A percentile compares a stretch with the other conserved stretches of the same genome.
Conservation (phyloP, 257 asterid species). For the Nyctanthes arbortristis region DNA sequence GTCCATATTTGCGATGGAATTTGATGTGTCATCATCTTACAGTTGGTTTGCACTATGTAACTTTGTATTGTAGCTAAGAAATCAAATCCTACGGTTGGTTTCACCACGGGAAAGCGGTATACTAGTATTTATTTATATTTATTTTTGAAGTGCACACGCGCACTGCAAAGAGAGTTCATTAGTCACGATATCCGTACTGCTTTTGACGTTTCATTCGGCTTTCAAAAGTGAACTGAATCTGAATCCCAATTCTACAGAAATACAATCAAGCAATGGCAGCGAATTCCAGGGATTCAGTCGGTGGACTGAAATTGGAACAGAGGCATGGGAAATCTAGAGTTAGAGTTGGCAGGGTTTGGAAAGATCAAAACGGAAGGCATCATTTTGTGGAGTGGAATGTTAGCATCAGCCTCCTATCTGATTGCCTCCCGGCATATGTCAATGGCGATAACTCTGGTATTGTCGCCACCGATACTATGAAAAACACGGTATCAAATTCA, state of each 20-base stretch:
- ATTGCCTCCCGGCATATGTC: conserved; percentile 75
- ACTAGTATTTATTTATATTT: no score
- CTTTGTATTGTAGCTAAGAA: no score
- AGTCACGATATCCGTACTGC: no score
- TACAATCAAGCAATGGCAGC: background rate
- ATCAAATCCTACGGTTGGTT: no score
- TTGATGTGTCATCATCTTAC: no score
- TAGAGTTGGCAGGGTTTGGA: conserved; percentile 87
- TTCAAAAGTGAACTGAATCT: background rate
- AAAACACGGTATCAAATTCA: conserved; percentile 60
- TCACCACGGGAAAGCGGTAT: no score
- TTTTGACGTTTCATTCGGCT: no score
- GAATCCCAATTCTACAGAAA: background rate
- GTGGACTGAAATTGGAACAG: conserved; percentile 66
- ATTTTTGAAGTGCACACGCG: no score
- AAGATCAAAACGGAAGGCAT: conserved; percentile 53
- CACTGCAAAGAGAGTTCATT: no score
- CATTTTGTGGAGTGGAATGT: conserved; percentile 87
- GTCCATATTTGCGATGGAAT: no score
- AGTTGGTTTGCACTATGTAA: no score
- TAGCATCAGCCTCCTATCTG: conserved; percentile 83
- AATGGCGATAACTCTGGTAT: conserved; percentile 63
- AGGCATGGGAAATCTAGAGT: conserved; percentile 91
- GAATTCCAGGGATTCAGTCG: conserved; percentile 9
- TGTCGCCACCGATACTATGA: conserved; percentile 98